Conservation (phyloP, 2,329 filamentous ascomycete species). For the Monosporascus sp. region DNA sequence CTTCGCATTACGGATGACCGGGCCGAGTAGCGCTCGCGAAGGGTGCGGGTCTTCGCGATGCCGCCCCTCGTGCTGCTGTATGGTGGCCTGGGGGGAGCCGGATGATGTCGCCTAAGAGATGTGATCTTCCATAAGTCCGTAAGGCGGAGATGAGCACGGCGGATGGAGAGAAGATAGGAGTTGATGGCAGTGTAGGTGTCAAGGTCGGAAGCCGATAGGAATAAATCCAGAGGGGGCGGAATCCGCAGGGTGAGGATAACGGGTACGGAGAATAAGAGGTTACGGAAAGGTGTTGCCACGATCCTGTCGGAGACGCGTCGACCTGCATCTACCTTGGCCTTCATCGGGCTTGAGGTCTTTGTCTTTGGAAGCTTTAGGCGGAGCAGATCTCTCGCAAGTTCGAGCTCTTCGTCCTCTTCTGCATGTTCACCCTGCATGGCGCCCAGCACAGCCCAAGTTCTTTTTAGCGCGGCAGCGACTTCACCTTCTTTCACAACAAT, state of each 20-base stretch:
- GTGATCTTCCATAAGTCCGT: constrained; percentile 85
- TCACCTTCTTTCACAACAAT: constrained; percentile 82
- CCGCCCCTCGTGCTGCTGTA: constrained; percentile 58
- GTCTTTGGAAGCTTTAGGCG: constrained; percentile 59
- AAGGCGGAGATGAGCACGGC: constrained; percentile 78
- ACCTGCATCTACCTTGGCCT: constrained; percentile 28
- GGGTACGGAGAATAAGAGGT: constrained; percentile 75
- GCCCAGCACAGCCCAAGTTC: constrained; percentile 77
- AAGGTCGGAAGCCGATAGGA: constrained; percentile 72
- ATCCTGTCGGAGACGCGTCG: constrained; percentile 29
- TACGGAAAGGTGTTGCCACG: constrained; percentile 62
- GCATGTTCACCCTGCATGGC: constrained; percentile 64
- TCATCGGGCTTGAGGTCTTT: constrained; percentile 33
- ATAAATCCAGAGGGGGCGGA: constrained; percentile 77
- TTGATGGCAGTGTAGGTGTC: constrained; percentile 80
- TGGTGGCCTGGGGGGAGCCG: constrained; percentile 62
- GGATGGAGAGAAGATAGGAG: constrained; percentile 79
- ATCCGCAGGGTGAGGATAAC: constrained; percentile 68
- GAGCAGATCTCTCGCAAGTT: constrained; percentile 74
- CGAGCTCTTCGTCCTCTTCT: constrained; percentile 78
- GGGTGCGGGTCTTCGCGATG: constrained; percentile 52
- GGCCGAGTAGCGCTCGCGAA: constrained; percentile 59
- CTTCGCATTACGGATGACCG: constrained; percentile 68
- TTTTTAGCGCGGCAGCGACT: constrained; percentile 67
- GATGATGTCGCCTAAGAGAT: constrained; percentile 70